Evolutionary conservation across 495 filamentous ascomycete species (phyloP), one percentile per base, ranked within the genome.

Genomic region (Aspergillus conjunctus): DNA sequence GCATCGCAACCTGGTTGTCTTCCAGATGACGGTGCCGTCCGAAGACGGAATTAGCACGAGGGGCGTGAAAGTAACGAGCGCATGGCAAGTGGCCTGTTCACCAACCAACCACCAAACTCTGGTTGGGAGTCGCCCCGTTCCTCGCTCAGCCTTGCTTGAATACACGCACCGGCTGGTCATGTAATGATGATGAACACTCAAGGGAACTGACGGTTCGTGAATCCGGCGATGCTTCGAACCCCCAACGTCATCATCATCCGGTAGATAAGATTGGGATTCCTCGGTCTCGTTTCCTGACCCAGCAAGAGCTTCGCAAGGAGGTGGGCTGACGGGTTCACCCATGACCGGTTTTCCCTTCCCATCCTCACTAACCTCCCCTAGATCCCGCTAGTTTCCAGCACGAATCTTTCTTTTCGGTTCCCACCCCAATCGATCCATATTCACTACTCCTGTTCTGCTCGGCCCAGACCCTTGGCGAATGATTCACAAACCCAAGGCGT

Each of bases 401-500:
- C 4, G n/a, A n/a, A n/a, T n/a, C n/a, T 9, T 41, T n/a, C 9
- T 41, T 11, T 12, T 41, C 11, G 15, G 37, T 41, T 41, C 37
- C 26, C 26, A 26, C 26, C 26, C 26, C 26, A 26, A 26, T 26
- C 5, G 26, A 41, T 41, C 37, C 9, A 41, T 26, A 48, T 48
- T 1, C 44, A 20, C 44, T 10, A 20, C 20, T 48, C 20, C 8
- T 3, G 17, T 20, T 53, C 57, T 20, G n/a, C 17, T 18, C n/a
- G 44, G 44, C 10, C 20, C 10, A 48, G 44, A 48, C 20, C 44
- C 44, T 48, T 48, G 44, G 44, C 44, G 44, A 48, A 60, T 60
- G 58, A 48, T 54, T 31, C 58, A n/a, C 34, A 22, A 43, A 31
- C 22, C 37, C 51, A 49, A 31, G 58, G 20, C 46, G 52, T 52